Percentiles rank a stretch among this genome's conserved stretches.
Conservation (phyloP, 371 early-diverging fungal species). For the Neoconidiobolus thromboides region DNA sequence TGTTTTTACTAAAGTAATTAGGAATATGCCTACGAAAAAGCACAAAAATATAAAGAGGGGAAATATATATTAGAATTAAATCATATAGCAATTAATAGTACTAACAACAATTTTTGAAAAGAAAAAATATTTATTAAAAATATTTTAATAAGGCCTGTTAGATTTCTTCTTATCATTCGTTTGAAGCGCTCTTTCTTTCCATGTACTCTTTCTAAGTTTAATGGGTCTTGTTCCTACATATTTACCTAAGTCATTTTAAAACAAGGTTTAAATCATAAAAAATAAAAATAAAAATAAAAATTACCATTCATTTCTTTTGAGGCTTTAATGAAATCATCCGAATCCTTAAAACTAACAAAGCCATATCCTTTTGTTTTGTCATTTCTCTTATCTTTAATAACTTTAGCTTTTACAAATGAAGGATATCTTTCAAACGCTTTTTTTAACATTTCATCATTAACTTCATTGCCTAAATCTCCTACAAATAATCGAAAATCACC, state of each 20-base stretch:
- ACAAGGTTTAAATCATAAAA: too few species aligned
- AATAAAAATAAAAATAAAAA: background rate
- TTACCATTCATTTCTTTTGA: constrained; percentile 81
- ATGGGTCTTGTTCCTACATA: constrained; percentile 90
- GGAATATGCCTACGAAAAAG: background rate
- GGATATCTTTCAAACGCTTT: constrained; percentile 65
- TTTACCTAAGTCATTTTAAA: constrained; percentile 39
- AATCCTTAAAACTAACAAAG: constrained; percentile 64
- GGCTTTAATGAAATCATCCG: constrained; percentile 65
- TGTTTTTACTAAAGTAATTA: background rate
- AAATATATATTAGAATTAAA: background rate
- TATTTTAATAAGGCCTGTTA: too few species aligned
- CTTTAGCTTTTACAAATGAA: constrained; percentile 49
- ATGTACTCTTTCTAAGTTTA: constrained; percentile 79
- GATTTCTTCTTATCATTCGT: too few species aligned
- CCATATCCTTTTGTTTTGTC: constrained; percentile 67
- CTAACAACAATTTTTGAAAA: too few species aligned
- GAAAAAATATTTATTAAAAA: too few species aligned
- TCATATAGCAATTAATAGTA: too few species aligned
- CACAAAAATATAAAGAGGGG: background rate
- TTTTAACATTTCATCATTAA: constrained; percentile 54
- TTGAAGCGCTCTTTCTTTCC: constrained; percentile 53
- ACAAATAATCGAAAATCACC: constrained; percentile 74
- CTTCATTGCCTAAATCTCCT: constrained; percentile 79
- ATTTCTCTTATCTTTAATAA: constrained; percentile 57